phyloP scores from a whole-genome alignment of 768 basidiomycete species.

The Paxillus ammoniavirescens region DNA sequence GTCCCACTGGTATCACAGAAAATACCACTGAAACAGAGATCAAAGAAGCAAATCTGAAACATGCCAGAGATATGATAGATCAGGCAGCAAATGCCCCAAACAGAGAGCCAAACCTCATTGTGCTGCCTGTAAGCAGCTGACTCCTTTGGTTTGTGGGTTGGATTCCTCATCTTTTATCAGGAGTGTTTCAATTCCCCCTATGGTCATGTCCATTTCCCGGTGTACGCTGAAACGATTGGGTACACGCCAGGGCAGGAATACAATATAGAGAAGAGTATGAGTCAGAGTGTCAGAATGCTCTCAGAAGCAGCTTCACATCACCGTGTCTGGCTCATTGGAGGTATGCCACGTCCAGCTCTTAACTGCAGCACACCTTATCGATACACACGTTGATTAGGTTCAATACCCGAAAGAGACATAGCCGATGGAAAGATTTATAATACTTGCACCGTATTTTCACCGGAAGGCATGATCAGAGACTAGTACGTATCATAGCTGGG shows the following conservation, averaged over 20 bases:
- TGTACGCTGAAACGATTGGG: conserved; percentile 78
- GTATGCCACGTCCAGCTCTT: conserved; percentile 36
- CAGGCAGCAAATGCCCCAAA: conserved; percentile 52
- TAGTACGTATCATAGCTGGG: neutral
- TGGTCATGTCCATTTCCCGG: conserved; percentile 74
- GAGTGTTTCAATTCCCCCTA: conserved; percentile 92
- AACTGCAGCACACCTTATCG: neutral
- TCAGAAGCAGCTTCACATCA: conserved; percentile 77
- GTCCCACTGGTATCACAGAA: conserved; percentile 43
- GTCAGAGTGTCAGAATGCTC: conserved; percentile 81
- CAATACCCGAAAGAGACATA: conserved; percentile 83
- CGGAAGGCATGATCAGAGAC: conserved; percentile 53
- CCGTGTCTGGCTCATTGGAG: conserved; percentile 90
- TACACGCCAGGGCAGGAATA: conserved; percentile 59
- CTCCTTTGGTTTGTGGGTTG: neutral
- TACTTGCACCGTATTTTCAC: conserved; percentile 89
- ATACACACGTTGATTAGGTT: conserved; percentile 52
- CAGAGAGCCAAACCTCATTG: conserved; percentile 72
- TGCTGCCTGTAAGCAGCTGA: conserved; percentile 65
- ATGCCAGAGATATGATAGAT: conserved; percentile 79
- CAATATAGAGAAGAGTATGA: conserved; percentile 51
- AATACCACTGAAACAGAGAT: conserved; percentile 29
- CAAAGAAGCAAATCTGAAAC: conserved; percentile 76
- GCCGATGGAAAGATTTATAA: conserved; percentile 77
- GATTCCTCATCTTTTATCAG: conserved; percentile 34